Evolutionary conservation across 2,329 filamentous ascomycete genomes (phyloP).

Genomic region (Tolypocladium amazonense): DNA sequence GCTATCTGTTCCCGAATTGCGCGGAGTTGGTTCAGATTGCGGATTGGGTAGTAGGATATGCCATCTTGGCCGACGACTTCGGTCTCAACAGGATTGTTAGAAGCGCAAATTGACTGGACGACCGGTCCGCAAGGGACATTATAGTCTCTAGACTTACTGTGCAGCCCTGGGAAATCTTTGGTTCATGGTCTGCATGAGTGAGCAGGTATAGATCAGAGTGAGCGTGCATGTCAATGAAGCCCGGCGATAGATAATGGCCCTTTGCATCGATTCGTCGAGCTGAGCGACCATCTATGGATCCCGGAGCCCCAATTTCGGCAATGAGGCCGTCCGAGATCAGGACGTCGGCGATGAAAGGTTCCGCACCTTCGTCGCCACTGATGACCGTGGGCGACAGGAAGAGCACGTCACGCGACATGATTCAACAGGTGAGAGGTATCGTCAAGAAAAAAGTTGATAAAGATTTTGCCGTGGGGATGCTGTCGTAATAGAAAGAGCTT

Average conservation of each 20-base stretch:
- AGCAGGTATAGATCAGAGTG: conserved; percentile 14
- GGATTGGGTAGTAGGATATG: conserved; percentile 12
- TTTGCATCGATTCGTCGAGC: conserved; percentile 8
- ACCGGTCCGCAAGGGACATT: neutral
- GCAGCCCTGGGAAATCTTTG: conserved; percentile 14
- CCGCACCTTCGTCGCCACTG: conserved; percentile 9
- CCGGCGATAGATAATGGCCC: conserved; percentile 10
- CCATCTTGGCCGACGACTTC: conserved; percentile 14
- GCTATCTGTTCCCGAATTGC: conserved; percentile 13
- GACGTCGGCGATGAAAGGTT: conserved; percentile 11
- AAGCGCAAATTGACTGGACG: neutral
- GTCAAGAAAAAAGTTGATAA: too few species aligned
- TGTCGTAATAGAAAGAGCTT: neutral
- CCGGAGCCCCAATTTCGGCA: conserved; percentile 7
- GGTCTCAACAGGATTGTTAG: conserved; percentile 5
- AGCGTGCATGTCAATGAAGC: conserved; percentile 15
- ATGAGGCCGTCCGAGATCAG: conserved; percentile 9
- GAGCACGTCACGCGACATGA: conserved; percentile 6
- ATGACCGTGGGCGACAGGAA: conserved; percentile 11
- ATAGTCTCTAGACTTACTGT: conserved; percentile 6
- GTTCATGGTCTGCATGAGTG: conserved; percentile 10
- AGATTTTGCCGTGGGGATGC: neutral
- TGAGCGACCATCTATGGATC: conserved; percentile 4
- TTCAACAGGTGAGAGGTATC: neutral
- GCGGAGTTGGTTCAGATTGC: conserved; percentile 6